Percentiles rank a stretch among this genome's conserved stretches.
These are phyloP conservation scores for Cordyceps farinosa DNA, from an alignment of 2,329 filamentous ascomycete species.

Conservation along the genomic window DNA sequence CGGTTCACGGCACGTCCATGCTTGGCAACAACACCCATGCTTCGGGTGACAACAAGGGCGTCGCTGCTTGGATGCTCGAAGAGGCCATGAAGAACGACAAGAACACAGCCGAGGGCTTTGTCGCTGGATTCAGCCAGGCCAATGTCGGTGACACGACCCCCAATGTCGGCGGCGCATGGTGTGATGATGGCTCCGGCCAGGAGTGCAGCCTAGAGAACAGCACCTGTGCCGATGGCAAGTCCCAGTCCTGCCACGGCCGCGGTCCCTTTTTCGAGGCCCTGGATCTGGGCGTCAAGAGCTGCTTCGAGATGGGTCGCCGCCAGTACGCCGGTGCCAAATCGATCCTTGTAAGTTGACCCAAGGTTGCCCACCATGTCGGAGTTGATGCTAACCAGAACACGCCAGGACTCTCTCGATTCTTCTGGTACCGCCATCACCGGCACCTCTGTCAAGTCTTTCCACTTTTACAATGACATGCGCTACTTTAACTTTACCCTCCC, in stretches of 20 bases:
- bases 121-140: constrained; percentile 88
- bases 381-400: background rate
- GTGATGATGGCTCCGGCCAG: constrained; percentile 75
- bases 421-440: constrained; percentile 53
- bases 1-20: constrained; percentile 87
- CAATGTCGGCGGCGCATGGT: constrained; percentile 83
- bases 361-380: no score
- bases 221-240: constrained; percentile 70
- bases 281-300: constrained; percentile 70
- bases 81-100: constrained; percentile 55
- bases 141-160: constrained; percentile 90
- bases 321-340: constrained; percentile 60
- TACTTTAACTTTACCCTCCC: constrained; percentile 69
- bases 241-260: constrained; percentile 68
- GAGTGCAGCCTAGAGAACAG: constrained; percentile 76
- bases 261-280: constrained; percentile 65
- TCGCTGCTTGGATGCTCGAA: constrained; percentile 83
- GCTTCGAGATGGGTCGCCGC: constrained; percentile 71
- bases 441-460: constrained; percentile 71
- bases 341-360: constrained; percentile 34
- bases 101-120: constrained; percentile 63
- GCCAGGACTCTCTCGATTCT: constrained; percentile 51
- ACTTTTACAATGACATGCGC: constrained; percentile 80
- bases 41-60: constrained; percentile 92
- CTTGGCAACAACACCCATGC: constrained; percentile 89